A percentile compares a stretch with the other conserved stretches of the same genome.
phyloP scores from a whole-genome alignment of 129 eudicot genomes.

The carrot (Daucus carota) region DNA sequence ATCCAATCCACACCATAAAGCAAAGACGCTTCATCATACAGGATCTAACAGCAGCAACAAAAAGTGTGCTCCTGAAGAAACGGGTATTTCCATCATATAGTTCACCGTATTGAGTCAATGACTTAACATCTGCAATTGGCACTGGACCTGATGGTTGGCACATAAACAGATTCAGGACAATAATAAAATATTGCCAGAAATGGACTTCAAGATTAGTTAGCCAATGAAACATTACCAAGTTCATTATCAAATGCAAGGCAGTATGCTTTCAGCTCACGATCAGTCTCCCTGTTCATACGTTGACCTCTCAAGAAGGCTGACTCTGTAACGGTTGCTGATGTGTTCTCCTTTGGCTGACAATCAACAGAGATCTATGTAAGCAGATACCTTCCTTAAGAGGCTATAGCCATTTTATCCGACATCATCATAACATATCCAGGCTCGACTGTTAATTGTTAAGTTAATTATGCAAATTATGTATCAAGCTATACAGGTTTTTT shows the following conservation, averaged over 20 bases:
- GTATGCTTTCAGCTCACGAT: conserved; percentile 91
- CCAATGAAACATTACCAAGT: conserved; percentile 53
- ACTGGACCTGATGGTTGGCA: conserved; percentile 53
- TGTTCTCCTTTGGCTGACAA: conserved; percentile 71
- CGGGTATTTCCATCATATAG: conserved; percentile 99
- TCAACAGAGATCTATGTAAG: conserved; percentile 17
- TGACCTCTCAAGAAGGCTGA: conserved; percentile 97
- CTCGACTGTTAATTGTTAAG: background rate
- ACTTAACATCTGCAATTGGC: conserved; percentile 88
- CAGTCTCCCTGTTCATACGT: conserved; percentile 97
- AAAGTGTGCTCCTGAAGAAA: conserved; percentile 88
- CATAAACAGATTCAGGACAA: conserved; percentile 6
- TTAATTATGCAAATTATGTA: background rate
- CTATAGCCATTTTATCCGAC: conserved; percentile 1
- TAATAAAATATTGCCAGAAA: conserved; percentile 11
- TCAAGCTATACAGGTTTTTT: background rate
- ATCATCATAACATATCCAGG: no score
- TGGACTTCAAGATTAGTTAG: conserved; percentile 21
- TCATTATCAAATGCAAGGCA: conserved; percentile 98
- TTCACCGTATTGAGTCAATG: conserved; percentile 97
- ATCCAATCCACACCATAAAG: conserved; percentile 99
- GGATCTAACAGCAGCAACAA: conserved; percentile 97
- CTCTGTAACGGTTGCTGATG: conserved; percentile 48
- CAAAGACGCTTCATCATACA: conserved; percentile 85
- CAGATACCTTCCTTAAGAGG: conserved; percentile 10